These are phyloP conservation scores for Daldinia eschscholtzii DNA, from an alignment of 2,329 filamentous ascomycete genomes.

Conservation along the genomic window DNA sequence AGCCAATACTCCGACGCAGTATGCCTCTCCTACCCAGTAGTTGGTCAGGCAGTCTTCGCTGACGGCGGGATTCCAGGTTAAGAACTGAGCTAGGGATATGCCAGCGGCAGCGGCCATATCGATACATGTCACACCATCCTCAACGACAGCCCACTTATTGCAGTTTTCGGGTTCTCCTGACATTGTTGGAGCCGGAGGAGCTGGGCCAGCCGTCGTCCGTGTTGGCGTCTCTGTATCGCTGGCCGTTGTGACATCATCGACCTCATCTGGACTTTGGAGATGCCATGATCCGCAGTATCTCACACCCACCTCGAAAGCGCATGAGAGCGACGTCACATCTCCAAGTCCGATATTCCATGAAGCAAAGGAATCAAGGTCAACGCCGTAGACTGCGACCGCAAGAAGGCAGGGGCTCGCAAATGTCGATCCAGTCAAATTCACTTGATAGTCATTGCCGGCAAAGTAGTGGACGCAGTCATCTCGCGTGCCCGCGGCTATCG, in stretches of 20 bases:
- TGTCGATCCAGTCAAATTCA: slow-evolving; percentile 23
- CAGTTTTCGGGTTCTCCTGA: slow-evolving; percentile 13
- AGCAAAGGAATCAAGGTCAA: not conserved
- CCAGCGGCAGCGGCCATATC: slow-evolving; percentile 35
- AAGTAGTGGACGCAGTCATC: slow-evolving; percentile 46
- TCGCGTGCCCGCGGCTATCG: slow-evolving; percentile 44
- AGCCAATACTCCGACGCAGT: slow-evolving; percentile 44
- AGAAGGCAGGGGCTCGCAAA: slow-evolving; percentile 17
- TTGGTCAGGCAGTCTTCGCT: slow-evolving; percentile 44
- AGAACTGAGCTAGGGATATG: slow-evolving; percentile 38
- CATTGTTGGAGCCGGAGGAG: slow-evolving; percentile 18
- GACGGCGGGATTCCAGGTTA: slow-evolving; percentile 42
- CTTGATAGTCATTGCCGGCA: slow-evolving; percentile 33
- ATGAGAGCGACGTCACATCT: not conserved
- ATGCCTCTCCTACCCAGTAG: slow-evolving; percentile 47
- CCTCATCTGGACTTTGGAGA: not conserved
- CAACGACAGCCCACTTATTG: not conserved
- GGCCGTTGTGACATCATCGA: not conserved
- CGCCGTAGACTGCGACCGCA: not conserved
- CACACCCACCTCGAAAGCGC: not conserved
- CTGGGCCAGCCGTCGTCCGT: not conserved
- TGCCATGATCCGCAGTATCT: not conserved
- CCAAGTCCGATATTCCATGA: not conserved
- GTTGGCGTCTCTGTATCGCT: not conserved
- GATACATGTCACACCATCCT: slow-evolving; percentile 31